phyloP scores from a whole-genome alignment of 805 yeast genomes.

The Sporopachydermia lactativora region DNA sequence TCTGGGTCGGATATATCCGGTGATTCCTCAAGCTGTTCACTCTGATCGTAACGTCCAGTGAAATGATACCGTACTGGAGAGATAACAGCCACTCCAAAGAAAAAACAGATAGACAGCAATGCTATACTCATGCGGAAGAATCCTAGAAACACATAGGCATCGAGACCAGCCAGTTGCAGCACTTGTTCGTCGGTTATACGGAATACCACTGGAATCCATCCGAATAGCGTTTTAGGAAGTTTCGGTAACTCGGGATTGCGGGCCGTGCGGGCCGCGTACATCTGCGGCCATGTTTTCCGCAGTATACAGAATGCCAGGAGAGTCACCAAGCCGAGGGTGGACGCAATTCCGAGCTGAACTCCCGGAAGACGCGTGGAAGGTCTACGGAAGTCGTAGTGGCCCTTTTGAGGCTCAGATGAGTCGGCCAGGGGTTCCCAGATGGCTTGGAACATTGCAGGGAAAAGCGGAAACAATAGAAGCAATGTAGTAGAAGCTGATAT shows the following conservation, averaged over 20 bases:
- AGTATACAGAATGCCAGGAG: conserved; percentile 55
- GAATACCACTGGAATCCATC: conserved; percentile 66
- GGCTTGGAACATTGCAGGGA: not conserved
- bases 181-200: conserved; percentile 60
- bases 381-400: not conserved
- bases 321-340: conserved; percentile 52
- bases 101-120: conserved; percentile 44
- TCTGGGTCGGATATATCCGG: conserved; percentile 8
- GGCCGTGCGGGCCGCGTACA: conserved; percentile 65
- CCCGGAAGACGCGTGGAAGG: not conserved
- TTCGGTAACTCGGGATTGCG: conserved; percentile 32
- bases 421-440: not conserved
- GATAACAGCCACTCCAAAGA: conserved; percentile 60
- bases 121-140: conserved; percentile 83
- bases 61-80: conserved; percentile 76
- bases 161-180: conserved; percentile 82
- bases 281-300: conserved; percentile 60
- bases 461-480: too few species aligned
- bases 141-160: conserved; percentile 83
- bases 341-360: conserved; percentile 57
- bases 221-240: conserved; percentile 49
- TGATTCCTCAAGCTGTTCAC: conserved; percentile 14
- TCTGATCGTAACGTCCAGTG: conserved; percentile 65
- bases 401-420: not conserved
- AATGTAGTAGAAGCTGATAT: too few species aligned